These are phyloP conservation scores for Bipolaris oryzae DNA, from an alignment of 2,329 filamentous ascomycete species.

Conservation along the genomic window DNA sequence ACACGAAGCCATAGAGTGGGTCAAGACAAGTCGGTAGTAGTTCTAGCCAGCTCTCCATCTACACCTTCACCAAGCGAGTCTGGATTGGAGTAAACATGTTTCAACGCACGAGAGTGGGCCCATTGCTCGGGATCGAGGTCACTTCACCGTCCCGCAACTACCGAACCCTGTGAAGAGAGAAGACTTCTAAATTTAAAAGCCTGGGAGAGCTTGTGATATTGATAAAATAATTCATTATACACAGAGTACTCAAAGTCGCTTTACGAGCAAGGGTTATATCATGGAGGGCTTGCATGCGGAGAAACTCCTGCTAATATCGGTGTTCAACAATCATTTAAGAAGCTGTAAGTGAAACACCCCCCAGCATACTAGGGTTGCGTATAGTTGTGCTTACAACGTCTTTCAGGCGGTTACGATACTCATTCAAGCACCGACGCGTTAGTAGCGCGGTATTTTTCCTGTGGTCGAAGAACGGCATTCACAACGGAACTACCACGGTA, in stretches of 20 bases:
- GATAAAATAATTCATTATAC: neutral
- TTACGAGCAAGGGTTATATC: neutral
- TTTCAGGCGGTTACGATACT: neutral
- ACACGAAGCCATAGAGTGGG: neutral
- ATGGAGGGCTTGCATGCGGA: neutral
- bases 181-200: neutral
- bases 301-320: neutral
- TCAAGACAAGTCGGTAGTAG: neutral
- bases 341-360: neutral
- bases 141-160: neutral
- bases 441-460: neutral
- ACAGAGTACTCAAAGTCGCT: neutral
- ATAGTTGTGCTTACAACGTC: neutral
- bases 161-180: neutral
- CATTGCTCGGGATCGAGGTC: neutral
- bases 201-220: neutral
- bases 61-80: neutral
- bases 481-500: neutral
- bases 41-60: neutral
- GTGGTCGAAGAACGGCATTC: neutral
- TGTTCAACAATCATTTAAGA: neutral
- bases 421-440: too few relatives aligned
- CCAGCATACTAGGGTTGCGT: neutral
- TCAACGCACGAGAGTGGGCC: neutral
- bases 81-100: neutral